Evolutionary conservation across 768 basidiomycete species (phyloP).

Genomic region (Tricholoma furcatifolium): DNA sequence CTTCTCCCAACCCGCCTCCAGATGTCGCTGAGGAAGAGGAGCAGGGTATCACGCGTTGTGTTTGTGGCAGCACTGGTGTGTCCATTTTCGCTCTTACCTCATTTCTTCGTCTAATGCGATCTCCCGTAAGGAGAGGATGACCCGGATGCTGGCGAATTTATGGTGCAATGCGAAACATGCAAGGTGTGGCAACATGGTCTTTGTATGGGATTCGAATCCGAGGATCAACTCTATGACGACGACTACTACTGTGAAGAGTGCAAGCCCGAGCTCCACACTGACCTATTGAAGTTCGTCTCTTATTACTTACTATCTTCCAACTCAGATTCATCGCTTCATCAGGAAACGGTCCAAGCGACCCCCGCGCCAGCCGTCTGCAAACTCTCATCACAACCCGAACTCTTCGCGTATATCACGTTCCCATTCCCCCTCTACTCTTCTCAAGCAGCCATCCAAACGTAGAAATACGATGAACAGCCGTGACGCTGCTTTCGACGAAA

Average conservation of each 20-base stretch:
- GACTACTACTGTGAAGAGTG: constrained; percentile 96
- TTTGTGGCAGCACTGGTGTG: constrained; percentile 81
- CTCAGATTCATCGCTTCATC: constrained; percentile 15
- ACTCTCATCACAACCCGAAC: constrained; percentile 55
- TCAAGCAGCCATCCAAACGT: constrained; percentile 75
- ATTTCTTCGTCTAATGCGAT: constrained; percentile 22
- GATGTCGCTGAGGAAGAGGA: constrained; percentile 59
- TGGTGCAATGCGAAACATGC: constrained; percentile 97
- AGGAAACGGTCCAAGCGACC: constrained; percentile 65
- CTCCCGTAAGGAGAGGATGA: constrained; percentile 57
- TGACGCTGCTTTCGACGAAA: constrained; percentile 92
- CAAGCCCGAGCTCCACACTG: constrained; percentile 79
- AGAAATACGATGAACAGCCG: constrained; percentile 98
- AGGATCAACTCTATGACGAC: constrained; percentile 67
- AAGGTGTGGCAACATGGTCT: constrained; percentile 98
- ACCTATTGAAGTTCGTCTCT: constrained; percentile 71
- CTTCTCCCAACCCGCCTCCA: constrained; percentile 34
- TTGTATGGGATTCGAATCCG: constrained; percentile 90
- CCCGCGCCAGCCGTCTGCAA: constrained; percentile 64
- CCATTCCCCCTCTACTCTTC: constrained; percentile 59
- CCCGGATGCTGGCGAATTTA: constrained; percentile 87
- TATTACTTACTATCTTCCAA: constrained; percentile 14
- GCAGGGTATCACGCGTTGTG: constrained; percentile 73
- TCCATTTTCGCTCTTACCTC: constrained; percentile 16
- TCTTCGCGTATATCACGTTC: constrained; percentile 69